Base-by-base conservation (phyloP, 805 yeast genomes). In the Wickerhamomyces silvicola region DNA sequence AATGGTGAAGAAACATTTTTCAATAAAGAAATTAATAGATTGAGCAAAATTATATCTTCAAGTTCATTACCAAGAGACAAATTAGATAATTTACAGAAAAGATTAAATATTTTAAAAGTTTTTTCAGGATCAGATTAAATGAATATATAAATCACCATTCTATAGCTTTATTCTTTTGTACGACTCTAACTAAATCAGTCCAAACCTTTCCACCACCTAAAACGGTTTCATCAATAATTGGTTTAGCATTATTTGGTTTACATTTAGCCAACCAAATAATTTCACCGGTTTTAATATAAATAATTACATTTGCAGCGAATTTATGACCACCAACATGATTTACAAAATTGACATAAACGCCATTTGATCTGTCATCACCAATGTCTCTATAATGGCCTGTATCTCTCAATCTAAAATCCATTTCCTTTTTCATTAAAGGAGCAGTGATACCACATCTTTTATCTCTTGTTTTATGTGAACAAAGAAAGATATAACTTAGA, bases 251-350 rank as follows among this genome's bases (percentile, higher is more conserved):
- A 31, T 68, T 66, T 4, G 97, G 97, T 4, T 73, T 67, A 34
- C 94, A 80, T 39, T 90, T 69, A 1, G 94, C 98, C 51, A 85
- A 62, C 97, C 97, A 87, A 18, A 87, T 72, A 36, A 79, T 77
- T 43, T 83, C 82, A 6, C 92, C 94, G 9, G 72, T 48, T 41
- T 70, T 76, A 42, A 77, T 60, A 52, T 86, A 87, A 11, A 90
- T 72, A 31, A 86, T 68, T 4, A 85, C 82, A 54, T 90, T 90
- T 3, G 97, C 97, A 1, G 92, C 86, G 57, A 66, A 92, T 56
- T 92, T 92, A 59, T 90, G 98, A 5, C 97, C 97, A 6, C 98
- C 98, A 18, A 90, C 82, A 56, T 90, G 98, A 49, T 84, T 87
- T 19, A 82, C 71, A 45, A 56, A 87, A 2, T 70, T 64, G 3